phyloP scores from a whole-genome alignment of 371 early-diverging fungal species.

The Syncephalis plumigaleata region DNA sequence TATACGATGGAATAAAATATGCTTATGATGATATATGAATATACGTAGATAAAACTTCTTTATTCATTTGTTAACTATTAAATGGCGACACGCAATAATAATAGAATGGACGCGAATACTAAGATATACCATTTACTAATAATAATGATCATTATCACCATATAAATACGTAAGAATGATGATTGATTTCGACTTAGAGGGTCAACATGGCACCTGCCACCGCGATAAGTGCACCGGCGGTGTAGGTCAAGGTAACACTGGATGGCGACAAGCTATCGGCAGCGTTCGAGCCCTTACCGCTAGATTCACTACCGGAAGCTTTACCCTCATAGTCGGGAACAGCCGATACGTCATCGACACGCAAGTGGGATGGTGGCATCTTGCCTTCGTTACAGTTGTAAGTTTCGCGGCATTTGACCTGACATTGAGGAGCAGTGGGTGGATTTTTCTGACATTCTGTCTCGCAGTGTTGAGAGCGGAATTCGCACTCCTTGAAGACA shows the following conservation, averaged over 20 bases:
- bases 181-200: no score
- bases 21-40: no score
- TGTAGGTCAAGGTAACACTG: neutral
- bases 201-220: neutral
- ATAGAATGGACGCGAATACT: no score
- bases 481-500: neutral
- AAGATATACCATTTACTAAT: neutral
- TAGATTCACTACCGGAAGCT: neutral
- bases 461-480: neutral
- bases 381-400: neutral
- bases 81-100: neutral
- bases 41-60: neutral
- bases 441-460: neutral
- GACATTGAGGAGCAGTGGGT: neutral
- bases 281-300: neutral
- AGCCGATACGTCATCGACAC: neutral
- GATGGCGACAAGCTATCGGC: neutral
- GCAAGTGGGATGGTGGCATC: neutral
- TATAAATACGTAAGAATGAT: no score
- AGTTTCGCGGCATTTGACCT: neutral
- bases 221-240: neutral
- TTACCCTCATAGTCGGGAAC: neutral
- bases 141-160: neutral
- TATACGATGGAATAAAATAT: neutral
- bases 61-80: neutral